Base-by-base conservation (phyloP, 805 yeast species). In the Metschnikowia picachoensis region DNA sequence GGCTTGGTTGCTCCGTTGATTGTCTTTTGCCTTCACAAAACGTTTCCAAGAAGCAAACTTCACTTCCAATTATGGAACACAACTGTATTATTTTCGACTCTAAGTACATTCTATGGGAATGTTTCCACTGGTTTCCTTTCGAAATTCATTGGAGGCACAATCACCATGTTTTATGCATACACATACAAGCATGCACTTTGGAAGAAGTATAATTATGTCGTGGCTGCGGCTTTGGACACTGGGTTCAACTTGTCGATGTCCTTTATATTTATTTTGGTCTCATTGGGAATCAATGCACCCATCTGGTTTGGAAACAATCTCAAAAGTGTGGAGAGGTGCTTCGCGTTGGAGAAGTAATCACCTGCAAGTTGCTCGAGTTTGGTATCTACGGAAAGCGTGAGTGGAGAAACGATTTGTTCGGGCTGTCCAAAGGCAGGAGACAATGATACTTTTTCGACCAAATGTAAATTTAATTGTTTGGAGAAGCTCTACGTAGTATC, bases 141-240 rank as follows among this genome's bases (percentile, higher is more conserved):
- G 8, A 68, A 69, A 49, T 72, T 76, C 44, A 52, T 76, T n/a
- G 67, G 77, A 1, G 80, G 79, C 8, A 70, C 79, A 0, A 60
- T 67, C 38, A 67, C 78, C 16, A 76, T 75, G 78, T 71, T 63
- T 57, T 76, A 72, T 57, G 62, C 68, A 12, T 72, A 54, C 53
- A 62, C 67, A 29, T 73, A 69, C 52, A 66, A 60, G 36, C 72
- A 69, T 46, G 47, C 52, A 3, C 38, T 67, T 20, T 76, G 79
- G 72, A 68, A 66, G 52, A 63, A 57, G 46, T 76, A 66, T 55
- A 76, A 76, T 44, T 76, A 75, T 55, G 67, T 75, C 12, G 52
- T 74, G 25, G 80, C 80, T 1, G 80, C 80, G 2, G 79, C 79
- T 0, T 66, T 73, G 49, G 80, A 76, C 49, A 73, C 79, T 0